Evolutionary conservation across 768 basidiomycete species (phyloP), one percentile per base, ranked within the genome.

Genomic region (Xerocomus potaroensis): DNA sequence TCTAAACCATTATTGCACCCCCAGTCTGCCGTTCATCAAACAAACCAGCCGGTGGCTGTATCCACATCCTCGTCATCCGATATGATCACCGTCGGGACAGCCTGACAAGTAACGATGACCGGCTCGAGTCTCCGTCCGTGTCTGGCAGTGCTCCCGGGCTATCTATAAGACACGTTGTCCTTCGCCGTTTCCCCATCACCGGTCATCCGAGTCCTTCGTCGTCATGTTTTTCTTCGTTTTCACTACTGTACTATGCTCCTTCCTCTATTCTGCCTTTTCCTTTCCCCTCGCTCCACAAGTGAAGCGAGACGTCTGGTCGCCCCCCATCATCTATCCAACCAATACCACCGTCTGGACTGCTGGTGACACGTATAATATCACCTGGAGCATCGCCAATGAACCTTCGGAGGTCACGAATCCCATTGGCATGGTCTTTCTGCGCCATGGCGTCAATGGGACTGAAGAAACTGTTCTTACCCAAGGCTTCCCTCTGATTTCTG

Each of bases 351-450:
- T 69, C 34, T 80, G 79, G 78, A 52, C 51, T 21, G 66, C 67
- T 12, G 76, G 76, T 7, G 23, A 56, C 14, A 60, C 47, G 8
- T 70, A 69, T 45, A 66, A 57, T 41, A 75, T 80, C 50, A 69
- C 68, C 27, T 80, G 78, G 78, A 63, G 78, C 49, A 66, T 59
- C 6, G 66, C 74, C 18, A 54, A 60, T 43, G 47, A 67, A 18
- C 79, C 78, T 1, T 51, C 49, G 6, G 58, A 77, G 41, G 73
- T 80, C 51, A 79, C 78, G 19, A 79, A 79, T 59, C 57, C 59
- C 33, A 23, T 47, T 5, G 79, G 78, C 27, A 19, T 34, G 43
- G 66, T 80, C 44, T 59, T 65, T 36, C 68, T 80, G 30, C 69
- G 76, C 42, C 63, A 67, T 30, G 63, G 58, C 8, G 48, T 3